Evolutionary conservation across 108 stramenopile species (phyloP).

Genomic region (Schizochytrium sp.): DNA sequence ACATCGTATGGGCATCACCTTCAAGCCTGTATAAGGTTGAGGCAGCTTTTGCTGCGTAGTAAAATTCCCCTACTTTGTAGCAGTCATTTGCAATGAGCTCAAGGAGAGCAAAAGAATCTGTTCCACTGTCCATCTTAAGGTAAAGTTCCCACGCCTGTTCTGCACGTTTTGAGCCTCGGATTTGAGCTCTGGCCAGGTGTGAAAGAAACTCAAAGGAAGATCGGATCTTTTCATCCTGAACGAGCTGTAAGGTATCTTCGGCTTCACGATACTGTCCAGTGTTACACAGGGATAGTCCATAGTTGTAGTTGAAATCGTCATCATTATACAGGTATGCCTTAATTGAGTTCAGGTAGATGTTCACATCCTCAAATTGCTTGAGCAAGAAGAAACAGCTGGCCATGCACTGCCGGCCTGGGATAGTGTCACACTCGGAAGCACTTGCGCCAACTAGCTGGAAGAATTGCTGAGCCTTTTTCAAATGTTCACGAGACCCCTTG

Average conservation of each 20-base stretch:
- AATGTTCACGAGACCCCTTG: slow-evolving; percentile 73
- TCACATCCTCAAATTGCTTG: slow-evolving; percentile 83
- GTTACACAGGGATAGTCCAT: slow-evolving; percentile 81
- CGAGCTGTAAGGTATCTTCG: slow-evolving; percentile 79
- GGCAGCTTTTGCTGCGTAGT: slow-evolving; percentile 73
- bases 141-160: slow-evolving; percentile 86
- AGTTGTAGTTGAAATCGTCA: slow-evolving; percentile 90
- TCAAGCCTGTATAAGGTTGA: slow-evolving; percentile 82
- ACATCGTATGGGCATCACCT: slow-evolving; percentile 79
- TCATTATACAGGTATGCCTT: slow-evolving; percentile 83
- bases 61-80: slow-evolving; percentile 73
- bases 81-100: slow-evolving; percentile 88
- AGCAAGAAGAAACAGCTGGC: slow-evolving; percentile 84
- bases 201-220: not conserved
- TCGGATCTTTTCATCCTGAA: slow-evolving; percentile 77
- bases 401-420: slow-evolving; percentile 90
- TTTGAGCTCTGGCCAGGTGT: slow-evolving; percentile 76
- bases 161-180: slow-evolving; percentile 81
- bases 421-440: slow-evolving; percentile 86
- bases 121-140: slow-evolving; percentile 81
- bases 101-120: slow-evolving; percentile 80
- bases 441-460: slow-evolving; percentile 85
- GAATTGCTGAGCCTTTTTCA: slow-evolving; percentile 80
- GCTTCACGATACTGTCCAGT: slow-evolving; percentile 75
- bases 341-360: slow-evolving; percentile 82